phyloP scores from a whole-genome alignment of 2,329 filamentous ascomycete genomes.

The Fusarium hostae region DNA sequence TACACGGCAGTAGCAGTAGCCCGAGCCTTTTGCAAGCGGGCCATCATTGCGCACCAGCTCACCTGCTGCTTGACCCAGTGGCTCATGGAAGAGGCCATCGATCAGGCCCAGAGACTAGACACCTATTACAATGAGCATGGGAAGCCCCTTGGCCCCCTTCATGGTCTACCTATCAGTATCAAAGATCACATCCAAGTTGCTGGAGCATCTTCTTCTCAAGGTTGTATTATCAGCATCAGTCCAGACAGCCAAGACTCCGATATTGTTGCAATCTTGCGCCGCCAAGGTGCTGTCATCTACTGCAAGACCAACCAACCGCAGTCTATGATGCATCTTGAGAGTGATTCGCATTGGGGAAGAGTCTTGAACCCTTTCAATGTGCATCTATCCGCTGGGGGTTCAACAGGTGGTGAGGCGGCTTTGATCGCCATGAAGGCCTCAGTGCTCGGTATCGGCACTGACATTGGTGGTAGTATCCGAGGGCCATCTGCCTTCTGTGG shows the following conservation, averaged over 20 bases:
- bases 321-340: conserved; percentile 52
- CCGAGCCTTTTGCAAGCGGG: conserved; percentile 31
- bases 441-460: conserved; percentile 4
- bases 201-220: conserved; percentile 15
- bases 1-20: conserved; percentile 1
- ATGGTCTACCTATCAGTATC: conserved; percentile 29
- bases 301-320: conserved; percentile 75
- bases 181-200: conserved; percentile 35
- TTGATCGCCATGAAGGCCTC: conserved; percentile 48
- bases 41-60: conserved; percentile 31
- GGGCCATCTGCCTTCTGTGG: conserved; percentile 17
- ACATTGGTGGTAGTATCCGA: conserved; percentile 15
- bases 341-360: conserved; percentile 70
- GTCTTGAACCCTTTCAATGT: conserved; percentile 70
- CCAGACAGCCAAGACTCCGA: conserved; percentile 24
- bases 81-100: conserved; percentile 28
- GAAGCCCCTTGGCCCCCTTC: conserved; percentile 18
- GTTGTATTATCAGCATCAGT: conserved; percentile 17
- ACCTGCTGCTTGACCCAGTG: conserved; percentile 35
- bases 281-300: conserved; percentile 71
- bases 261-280: conserved; percentile 66
- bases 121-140: conserved; percentile 7
- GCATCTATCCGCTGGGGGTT: conserved; percentile 68
- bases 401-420: conserved; percentile 63
- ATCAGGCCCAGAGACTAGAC: conserved; percentile 16